These are phyloP conservation scores for Paracorniculantispora psalliotae DNA, from an alignment of 2,329 filamentous ascomycete species.

Conservation along the genomic window DNA sequence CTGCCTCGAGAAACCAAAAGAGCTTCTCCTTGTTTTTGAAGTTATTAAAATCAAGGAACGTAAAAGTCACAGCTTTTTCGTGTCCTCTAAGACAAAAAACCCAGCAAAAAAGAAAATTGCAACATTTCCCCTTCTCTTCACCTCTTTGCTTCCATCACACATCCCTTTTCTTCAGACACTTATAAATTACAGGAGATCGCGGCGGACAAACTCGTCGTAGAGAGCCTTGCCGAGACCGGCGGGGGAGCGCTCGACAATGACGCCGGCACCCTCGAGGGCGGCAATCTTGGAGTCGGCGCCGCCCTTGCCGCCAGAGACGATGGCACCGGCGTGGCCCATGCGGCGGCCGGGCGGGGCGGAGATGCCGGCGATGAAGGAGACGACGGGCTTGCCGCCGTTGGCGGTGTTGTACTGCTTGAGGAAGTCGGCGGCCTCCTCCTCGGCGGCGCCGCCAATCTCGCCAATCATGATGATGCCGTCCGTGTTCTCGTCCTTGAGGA, in stretches of 20 bases:
- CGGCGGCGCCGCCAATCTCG: slow-evolving; percentile 94
- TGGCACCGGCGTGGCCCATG: slow-evolving; percentile 98
- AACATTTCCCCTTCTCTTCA: background rate
- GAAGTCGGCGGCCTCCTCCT: slow-evolving; percentile 98
- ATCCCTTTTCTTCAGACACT: background rate
- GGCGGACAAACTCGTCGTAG: slow-evolving; percentile 91
- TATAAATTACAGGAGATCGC: slow-evolving; percentile 75
- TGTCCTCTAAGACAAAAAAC: slow-evolving; percentile 1
- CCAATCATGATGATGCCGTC: slow-evolving; percentile 99
- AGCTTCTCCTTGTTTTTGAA: background rate
- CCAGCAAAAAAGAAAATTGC: background rate
- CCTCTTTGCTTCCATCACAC: background rate
- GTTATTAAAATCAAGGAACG: background rate
- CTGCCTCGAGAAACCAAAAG: slow-evolving; percentile 1
- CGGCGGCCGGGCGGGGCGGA: slow-evolving; percentile 91
- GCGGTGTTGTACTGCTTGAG: slow-evolving; percentile 84
- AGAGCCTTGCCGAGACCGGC: slow-evolving; percentile 89
- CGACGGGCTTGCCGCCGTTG: slow-evolving; percentile 84
- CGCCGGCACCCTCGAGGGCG: slow-evolving; percentile 87
- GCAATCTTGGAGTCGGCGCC: slow-evolving; percentile 97
- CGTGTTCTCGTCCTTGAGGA: slow-evolving; percentile 91
- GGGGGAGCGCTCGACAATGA: slow-evolving; percentile 92
- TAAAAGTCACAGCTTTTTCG: background rate
- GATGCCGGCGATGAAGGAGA: slow-evolving; percentile 98
- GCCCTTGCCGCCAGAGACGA: slow-evolving; percentile 95